A percentile compares a stretch with the other conserved stretches of the same genome.
phyloP scores from a whole-genome alignment of 441 rosid genomes.

The Breynia disticha region DNA sequence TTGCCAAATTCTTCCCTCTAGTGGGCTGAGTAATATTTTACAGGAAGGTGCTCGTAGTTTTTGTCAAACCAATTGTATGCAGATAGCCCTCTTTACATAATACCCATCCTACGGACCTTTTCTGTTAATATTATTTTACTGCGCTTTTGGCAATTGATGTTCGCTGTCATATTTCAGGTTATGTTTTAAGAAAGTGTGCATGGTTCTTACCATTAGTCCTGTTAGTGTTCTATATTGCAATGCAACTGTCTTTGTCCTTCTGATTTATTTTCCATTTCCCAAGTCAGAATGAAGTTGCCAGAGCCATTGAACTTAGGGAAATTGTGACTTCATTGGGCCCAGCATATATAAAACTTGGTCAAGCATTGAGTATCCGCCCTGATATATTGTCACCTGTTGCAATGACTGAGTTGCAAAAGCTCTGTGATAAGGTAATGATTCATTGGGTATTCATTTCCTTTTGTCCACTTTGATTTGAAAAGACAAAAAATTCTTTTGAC shows the following conservation, averaged over 20 bases:
- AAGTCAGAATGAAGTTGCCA: conserved; percentile 83
- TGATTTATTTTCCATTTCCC: conserved; percentile 6
- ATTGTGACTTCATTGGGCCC: conserved; percentile 97
- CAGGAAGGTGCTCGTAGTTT: not conserved
- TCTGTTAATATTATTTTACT: not conserved
- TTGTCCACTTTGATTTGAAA: not conserved
- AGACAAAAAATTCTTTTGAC: too few species aligned
- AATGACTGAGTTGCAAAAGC: conserved; percentile 92
- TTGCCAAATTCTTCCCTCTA: too few species aligned
- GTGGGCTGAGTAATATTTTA: too few species aligned
- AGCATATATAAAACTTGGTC: conserved; percentile 94
- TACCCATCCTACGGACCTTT: not conserved
- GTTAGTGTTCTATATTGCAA: not conserved
- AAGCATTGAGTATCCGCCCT: conserved; percentile 96
- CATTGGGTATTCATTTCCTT: conserved; percentile 6
- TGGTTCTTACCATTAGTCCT: not conserved
- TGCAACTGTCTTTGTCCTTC: conserved; percentile 9
- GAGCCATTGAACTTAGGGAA: conserved; percentile 94
- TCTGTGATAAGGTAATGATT: conserved; percentile 91
- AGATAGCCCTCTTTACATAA: too few species aligned
- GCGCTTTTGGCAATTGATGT: not conserved
- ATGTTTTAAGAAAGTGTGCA: not conserved
- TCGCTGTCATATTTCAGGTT: not conserved
- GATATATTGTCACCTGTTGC: conserved; percentile 91
- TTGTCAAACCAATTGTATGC: not conserved